Evolutionary conservation across 345 rosid species (phyloP).

Genomic region (Noccaea caerulescens): DNA sequence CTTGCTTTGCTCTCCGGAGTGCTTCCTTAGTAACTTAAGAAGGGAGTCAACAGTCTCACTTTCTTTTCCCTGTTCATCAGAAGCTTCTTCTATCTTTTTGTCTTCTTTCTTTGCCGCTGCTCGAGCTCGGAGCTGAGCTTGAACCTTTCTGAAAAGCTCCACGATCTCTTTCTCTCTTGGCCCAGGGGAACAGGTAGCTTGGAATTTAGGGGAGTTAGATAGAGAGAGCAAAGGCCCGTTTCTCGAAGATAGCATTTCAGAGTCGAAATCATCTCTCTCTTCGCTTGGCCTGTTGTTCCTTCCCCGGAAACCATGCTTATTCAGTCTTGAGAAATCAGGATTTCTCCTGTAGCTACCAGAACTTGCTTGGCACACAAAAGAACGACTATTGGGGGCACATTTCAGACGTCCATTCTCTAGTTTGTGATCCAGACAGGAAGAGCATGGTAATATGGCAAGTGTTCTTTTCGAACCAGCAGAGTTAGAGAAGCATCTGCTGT

Average conservation of each 20-base stretch:
- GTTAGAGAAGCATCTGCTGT: conserved; percentile 50
- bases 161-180: conserved; percentile 87
- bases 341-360: conserved; percentile 68
- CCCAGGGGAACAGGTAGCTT: conserved; percentile 78
- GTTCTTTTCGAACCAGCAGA: conserved; percentile 56
- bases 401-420: conserved; percentile 47
- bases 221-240: conserved; percentile 67
- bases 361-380: conserved; percentile 63
- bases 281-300: conserved; percentile 67
- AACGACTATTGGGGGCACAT: conserved; percentile 44
- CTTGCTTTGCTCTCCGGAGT: conserved; percentile 70
- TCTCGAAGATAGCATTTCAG: conserved; percentile 61
- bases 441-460: conserved; percentile 44
- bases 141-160: conserved; percentile 87
- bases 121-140: conserved; percentile 83
- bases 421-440: conserved; percentile 43
- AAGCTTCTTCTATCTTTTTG: conserved; percentile 54
- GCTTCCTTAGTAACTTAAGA: conserved; percentile 79
- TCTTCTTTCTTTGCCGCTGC: conserved; percentile 70
- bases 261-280: conserved; percentile 59
- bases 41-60: conserved; percentile 81
- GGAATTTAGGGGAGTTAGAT: conserved; percentile 65
- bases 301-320: conserved; percentile 59
- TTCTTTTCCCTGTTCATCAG: conserved; percentile 62
- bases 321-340: conserved; percentile 72